phyloP scores from a whole-genome alignment of 2,329 filamentous ascomycete species.

The Davidsoniella virescens region DNA sequence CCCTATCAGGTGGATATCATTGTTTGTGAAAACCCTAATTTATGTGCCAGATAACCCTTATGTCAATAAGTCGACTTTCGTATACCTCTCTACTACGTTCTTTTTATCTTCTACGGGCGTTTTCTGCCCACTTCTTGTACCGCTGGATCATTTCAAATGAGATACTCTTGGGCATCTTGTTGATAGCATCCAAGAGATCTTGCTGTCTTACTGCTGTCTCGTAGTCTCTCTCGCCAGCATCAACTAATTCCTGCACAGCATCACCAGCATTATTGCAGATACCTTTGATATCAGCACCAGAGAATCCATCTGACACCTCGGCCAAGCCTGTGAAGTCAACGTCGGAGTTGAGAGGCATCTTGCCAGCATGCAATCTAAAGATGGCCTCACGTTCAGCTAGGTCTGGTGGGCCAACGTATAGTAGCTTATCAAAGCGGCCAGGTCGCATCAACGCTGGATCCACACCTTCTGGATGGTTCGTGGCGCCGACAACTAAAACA shows the following conservation, averaged over 20 bases:
- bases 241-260: slow-evolving; percentile 24
- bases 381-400: slow-evolving; percentile 59
- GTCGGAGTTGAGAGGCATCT: slow-evolving; percentile 41
- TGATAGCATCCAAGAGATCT: slow-evolving; percentile 5
- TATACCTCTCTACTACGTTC: not conserved
- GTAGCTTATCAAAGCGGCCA: slow-evolving; percentile 67
- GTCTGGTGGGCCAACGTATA: slow-evolving; percentile 76
- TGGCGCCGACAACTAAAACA: slow-evolving; percentile 78
- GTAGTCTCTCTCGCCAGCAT: slow-evolving; percentile 10
- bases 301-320: slow-evolving; percentile 54
- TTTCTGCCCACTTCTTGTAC: slow-evolving; percentile 9
- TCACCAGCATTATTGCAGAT: slow-evolving; percentile 32
- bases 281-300: slow-evolving; percentile 62
- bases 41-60: too few species aligned
- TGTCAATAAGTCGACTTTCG: not conserved
- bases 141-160: slow-evolving; percentile 7
- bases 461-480: slow-evolving; percentile 73
- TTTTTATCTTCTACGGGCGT: slow-evolving; percentile 12
- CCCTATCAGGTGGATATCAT: too few species aligned
- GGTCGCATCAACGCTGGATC: slow-evolving; percentile 75
- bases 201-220: slow-evolving; percentile 9
- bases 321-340: slow-evolving; percentile 52
- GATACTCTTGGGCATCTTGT: slow-evolving; percentile 10
- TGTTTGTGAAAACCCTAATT: too few species aligned
- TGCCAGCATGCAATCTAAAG: slow-evolving; percentile 48